A percentile compares a stretch with the other conserved stretches of the same genome.
phyloP scores from a whole-genome alignment of 129 eudicot species.

The Cynara cardunculus region DNA sequence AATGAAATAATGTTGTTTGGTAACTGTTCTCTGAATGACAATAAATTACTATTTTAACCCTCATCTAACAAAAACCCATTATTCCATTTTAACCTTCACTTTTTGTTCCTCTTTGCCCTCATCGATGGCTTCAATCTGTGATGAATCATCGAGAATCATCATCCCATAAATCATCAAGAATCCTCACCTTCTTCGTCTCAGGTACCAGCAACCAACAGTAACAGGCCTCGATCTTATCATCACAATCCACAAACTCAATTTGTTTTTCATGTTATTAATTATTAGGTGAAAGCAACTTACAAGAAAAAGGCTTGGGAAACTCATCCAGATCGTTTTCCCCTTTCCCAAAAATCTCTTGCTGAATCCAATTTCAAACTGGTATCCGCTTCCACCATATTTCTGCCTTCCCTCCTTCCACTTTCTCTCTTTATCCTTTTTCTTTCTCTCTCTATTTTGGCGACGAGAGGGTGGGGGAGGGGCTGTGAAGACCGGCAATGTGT shows the following conservation, averaged over 20 bases:
- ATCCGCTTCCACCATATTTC: background rate
- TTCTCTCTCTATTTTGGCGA: background rate
- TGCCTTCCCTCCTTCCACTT: background rate
- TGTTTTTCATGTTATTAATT: background rate
- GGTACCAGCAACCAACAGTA: constrained; percentile 33
- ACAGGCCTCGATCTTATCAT: background rate
- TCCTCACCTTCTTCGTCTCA: constrained; percentile 51
- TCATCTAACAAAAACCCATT: too few species aligned
- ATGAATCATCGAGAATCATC: too few species aligned
- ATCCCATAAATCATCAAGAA: too few species aligned
- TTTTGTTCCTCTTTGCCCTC: too few species aligned
- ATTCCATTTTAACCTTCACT: too few species aligned
- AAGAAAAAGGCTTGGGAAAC: constrained; percentile 74
- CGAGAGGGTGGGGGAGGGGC: too few species aligned
- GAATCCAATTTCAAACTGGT: constrained; percentile 75
- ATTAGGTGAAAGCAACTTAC: constrained; percentile 80
- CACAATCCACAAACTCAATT: background rate
- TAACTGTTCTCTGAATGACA: too few species aligned
- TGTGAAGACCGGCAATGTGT: too few species aligned
- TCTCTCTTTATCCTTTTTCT: too few species aligned
- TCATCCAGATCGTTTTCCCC: constrained; percentile 86
- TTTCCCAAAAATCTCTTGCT: constrained; percentile 44
- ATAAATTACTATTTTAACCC: too few species aligned
- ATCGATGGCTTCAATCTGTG: too few species aligned
- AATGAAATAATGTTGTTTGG: too few species aligned